Evolutionary conservation across 306 rosid genomes (phyloP), one percentile per base, ranked within the genome.

Genomic region (Pueraria montana): DNA sequence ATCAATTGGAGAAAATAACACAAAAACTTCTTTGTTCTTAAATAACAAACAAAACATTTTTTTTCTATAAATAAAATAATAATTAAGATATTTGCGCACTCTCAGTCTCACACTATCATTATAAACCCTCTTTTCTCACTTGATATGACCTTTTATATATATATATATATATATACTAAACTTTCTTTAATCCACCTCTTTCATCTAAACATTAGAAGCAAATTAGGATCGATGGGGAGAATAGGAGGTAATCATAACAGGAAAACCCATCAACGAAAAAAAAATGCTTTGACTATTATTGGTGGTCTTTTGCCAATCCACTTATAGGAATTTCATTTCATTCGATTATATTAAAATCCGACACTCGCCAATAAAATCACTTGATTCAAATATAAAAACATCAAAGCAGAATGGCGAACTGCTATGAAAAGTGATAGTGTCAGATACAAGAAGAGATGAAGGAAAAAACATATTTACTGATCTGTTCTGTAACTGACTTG

Each of bases 381-480:
- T 58, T 40, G 20, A 18, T 66, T 56, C 59, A 26, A 30, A 78
- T 32, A 34, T 66, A 8, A 27, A 50, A 45, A 71, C 79, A 70
- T 20, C 26, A 48, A 74, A 82, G 80, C 40, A 50, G 24, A 46
- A 79, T 53, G 68, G 26, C 3, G 42, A 7, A 16, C 13, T 17
- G 48, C 21, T 14, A 74, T 16, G 3, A 67, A 30, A 45, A 23
- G 2, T 5, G 61, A 50, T 9, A 40, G 30, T n/a, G 49, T 65
- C 38, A 63, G 63, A 53, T 75, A 63, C 58, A 30, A 30, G 40
- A 46, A 58, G 6, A 23, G 2, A 17, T 6, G 58, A 69, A 17
- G 56, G 63, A 74, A 80, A 32, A 74, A 80, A 32, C 46, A 45
- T 34, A 34, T 16, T 30, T 24, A 58, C 43, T 34, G 26, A 72